Percentiles rank a stretch among this genome's conserved stretches.
Conservation (phyloP, 805 yeast genomes). For the Lachancea cidri region DNA sequence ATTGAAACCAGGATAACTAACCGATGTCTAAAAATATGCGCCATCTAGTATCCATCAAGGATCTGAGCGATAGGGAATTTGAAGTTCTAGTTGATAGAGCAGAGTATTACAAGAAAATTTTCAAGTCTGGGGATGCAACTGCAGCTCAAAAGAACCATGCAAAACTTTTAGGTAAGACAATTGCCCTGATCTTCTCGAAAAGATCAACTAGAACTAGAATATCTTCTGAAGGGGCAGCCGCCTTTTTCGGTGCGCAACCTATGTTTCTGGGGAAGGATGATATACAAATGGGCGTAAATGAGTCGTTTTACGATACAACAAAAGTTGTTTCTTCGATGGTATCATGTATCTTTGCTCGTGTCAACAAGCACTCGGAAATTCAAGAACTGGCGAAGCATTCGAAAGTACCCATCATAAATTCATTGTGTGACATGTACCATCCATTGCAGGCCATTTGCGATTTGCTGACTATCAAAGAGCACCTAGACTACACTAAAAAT, state of each 20-base stretch:
- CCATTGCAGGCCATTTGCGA: slow-evolving; percentile 96
- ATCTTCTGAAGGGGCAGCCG: slow-evolving; percentile 90
- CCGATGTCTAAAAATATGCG: slow-evolving; percentile 32
- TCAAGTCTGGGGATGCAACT: slow-evolving; percentile 47
- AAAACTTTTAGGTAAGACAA: slow-evolving; percentile 71
- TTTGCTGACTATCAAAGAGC: slow-evolving; percentile 76
- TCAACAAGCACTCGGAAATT: slow-evolving; percentile 78
- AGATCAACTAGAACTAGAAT: slow-evolving; percentile 94
- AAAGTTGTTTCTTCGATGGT: slow-evolving; percentile 92
- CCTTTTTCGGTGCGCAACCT: slow-evolving; percentile 91
- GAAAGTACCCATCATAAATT: slow-evolving; percentile 85
- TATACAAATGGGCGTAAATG: slow-evolving; percentile 94
- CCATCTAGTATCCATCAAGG: slow-evolving; percentile 79
- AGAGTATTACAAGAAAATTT: slow-evolving; percentile 53
- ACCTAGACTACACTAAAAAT: slow-evolving; percentile 49
- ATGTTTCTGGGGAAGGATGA: slow-evolving; percentile 96
- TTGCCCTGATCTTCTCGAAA: slow-evolving; percentile 80
- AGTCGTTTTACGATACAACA: slow-evolving; percentile 82
- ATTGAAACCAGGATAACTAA: not conserved
- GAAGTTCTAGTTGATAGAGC: slow-evolving; percentile 69
- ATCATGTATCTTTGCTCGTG: slow-evolving; percentile 96
- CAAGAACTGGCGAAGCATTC: slow-evolving; percentile 72
- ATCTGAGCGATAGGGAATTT: slow-evolving; percentile 69
- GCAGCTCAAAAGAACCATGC: slow-evolving; percentile 36
- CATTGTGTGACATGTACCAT: slow-evolving; percentile 88